These are phyloP conservation scores for Pseudogymnoascus sp. DNA, from an alignment of 2,329 filamentous ascomycete species.

Conservation along the genomic window DNA sequence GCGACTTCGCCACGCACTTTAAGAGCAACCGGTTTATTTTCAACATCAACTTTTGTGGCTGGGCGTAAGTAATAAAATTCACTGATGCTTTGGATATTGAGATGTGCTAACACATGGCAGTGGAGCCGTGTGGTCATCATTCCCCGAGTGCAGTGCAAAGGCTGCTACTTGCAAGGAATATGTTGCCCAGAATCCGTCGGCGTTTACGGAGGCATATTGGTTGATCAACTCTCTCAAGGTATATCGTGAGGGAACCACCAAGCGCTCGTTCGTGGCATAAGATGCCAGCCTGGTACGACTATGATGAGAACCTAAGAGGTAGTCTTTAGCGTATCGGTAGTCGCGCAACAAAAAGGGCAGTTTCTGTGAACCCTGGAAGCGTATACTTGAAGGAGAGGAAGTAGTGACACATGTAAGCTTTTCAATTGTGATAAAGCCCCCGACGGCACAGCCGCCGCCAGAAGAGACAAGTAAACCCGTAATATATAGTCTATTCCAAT, in stretches of 20 bases:
- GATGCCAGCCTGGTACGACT: background rate
- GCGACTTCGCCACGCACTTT: conserved; percentile 67
- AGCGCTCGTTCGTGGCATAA: background rate
- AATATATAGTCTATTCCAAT: background rate
- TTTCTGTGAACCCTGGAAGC: background rate
- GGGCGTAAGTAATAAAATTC: conserved; percentile 32
- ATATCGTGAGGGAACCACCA: conserved; percentile 17
- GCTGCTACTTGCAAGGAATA: conserved; percentile 57
- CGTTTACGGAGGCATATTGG: conserved; percentile 29
- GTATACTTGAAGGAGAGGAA: background rate
- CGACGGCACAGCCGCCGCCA: background rate
- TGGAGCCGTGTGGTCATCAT: background rate
- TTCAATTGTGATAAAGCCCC: background rate
- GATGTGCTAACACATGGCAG: background rate
- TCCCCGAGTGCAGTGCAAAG: conserved; percentile 47
- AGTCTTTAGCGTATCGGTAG: background rate
- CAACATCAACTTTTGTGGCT: conserved; percentile 77
- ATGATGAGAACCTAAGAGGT: background rate
- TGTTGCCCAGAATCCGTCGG: conserved; percentile 27
- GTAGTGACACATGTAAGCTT: too few relatives aligned
- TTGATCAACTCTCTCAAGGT: conserved; percentile 27
- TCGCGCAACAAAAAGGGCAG: background rate
- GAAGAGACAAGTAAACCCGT: background rate
- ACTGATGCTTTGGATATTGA: background rate
- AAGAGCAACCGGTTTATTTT: conserved; percentile 69